These are phyloP conservation scores for Termitomyces sp. DNA, from an alignment of 768 basidiomycete species.

Conservation along the genomic window DNA sequence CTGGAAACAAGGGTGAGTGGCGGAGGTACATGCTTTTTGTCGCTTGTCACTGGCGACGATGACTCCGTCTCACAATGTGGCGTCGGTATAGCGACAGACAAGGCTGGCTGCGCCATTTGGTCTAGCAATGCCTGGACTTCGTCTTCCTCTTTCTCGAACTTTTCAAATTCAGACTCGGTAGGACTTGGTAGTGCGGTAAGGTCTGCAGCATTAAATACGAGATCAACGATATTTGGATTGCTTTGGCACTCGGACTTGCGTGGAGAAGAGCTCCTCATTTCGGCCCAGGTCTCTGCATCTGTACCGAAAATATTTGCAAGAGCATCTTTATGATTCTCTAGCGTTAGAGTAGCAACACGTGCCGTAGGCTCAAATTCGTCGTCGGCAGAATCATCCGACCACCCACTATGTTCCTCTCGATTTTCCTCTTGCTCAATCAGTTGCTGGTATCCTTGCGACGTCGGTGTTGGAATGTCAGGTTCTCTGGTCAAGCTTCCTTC, in stretches of 20 bases:
- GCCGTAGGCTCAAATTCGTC: conserved; percentile 36
- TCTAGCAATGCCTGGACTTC: conserved; percentile 35
- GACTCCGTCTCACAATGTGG: conserved; percentile 29
- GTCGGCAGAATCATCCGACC: conserved; percentile 20
- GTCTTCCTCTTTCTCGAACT: conserved; percentile 30
- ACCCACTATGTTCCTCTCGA: not conserved
- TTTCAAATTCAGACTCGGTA: conserved; percentile 18
- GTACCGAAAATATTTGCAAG: conserved; percentile 59
- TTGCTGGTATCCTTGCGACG: conserved; percentile 24
- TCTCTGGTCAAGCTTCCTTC: conserved; percentile 6
- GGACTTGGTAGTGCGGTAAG: conserved; percentile 21
- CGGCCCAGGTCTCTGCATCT: conserved; percentile 60
- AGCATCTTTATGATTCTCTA: conserved; percentile 35
- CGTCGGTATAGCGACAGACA: conserved; percentile 31
- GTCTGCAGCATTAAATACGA: conserved; percentile 45
- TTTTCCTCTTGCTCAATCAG: conserved; percentile 13
- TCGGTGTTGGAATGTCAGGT: not conserved
- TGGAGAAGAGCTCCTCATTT: conserved; percentile 34
- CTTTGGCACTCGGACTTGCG: conserved; percentile 17
- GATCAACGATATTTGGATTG: conserved; percentile 45
- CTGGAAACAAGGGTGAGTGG: conserved; percentile 48
- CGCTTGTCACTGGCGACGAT: conserved; percentile 23
- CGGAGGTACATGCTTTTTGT: conserved; percentile 46
- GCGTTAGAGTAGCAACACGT: conserved; percentile 26
- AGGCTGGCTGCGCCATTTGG: conserved; percentile 29